These are phyloP conservation scores for Cercophora scortea DNA, from an alignment of 495 filamentous ascomycete species.

Conservation along the genomic window DNA sequence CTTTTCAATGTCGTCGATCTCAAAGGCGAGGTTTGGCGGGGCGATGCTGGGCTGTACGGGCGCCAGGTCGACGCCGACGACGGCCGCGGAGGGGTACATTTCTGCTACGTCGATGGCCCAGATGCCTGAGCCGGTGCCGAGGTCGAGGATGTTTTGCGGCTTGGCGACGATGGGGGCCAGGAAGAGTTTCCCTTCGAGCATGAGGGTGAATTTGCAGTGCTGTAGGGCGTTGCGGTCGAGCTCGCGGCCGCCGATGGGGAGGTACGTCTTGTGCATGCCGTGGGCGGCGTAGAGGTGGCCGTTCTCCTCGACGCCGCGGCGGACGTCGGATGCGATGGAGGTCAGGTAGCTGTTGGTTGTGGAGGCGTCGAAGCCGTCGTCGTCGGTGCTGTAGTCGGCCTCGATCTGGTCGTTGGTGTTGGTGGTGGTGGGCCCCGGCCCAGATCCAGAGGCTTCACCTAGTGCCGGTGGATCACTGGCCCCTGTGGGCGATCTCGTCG, in stretches of 20 bases:
- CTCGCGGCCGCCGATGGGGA: constrained; percentile 9
- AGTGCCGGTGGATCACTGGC: no score
- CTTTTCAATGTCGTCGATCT: constrained; percentile 48
- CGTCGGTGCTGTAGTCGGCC: not conserved
- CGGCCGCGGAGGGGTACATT: constrained; percentile 40
- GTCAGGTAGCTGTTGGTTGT: constrained; percentile 8
- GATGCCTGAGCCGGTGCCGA: constrained; percentile 42
- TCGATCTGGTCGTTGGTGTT: constrained; percentile 1
- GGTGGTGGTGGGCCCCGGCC: not conserved
- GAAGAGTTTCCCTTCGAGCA: constrained; percentile 47
- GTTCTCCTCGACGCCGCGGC: constrained; percentile 8
- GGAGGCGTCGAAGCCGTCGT: constrained; percentile 5
- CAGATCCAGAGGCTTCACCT: not conserved
- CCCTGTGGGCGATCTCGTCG: no score
- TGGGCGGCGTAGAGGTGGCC: constrained; percentile 6
- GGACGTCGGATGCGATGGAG: constrained; percentile 9
- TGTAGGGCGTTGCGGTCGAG: constrained; percentile 10
- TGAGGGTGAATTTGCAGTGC: constrained; percentile 23
- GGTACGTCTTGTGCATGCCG: constrained; percentile 7
- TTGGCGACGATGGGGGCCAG: constrained; percentile 45
- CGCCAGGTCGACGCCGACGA: constrained; percentile 57
- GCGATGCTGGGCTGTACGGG: constrained; percentile 46
- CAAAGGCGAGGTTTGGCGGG: constrained; percentile 44
- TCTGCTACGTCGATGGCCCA: constrained; percentile 32
- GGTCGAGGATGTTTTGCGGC: constrained; percentile 45